Conservation (phyloP, 2,329 filamentous ascomycete genomes). For the Nothomitra cinnamomea region DNA sequence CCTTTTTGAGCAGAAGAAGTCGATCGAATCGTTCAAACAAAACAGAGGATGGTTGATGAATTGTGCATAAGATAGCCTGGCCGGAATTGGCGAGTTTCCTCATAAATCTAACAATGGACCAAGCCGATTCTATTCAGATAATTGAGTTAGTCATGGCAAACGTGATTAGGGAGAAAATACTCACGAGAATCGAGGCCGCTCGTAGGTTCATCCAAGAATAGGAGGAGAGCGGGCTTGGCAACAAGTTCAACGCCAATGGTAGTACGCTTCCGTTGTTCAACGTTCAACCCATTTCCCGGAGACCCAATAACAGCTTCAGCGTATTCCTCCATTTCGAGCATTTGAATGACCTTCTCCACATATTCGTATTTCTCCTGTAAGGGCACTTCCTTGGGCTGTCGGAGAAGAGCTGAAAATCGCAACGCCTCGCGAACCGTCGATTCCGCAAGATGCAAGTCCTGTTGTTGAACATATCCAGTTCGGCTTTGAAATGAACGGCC, state of each 20-base stretch:
- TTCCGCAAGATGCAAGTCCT: constrained; percentile 49
- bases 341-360: constrained; percentile 47
- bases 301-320: constrained; percentile 47
- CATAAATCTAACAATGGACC: constrained; percentile 46
- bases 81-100: constrained; percentile 48
- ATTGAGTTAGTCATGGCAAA: no score
- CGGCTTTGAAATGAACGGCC: constrained; percentile 33
- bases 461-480: constrained; percentile 42
- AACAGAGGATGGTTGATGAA: constrained; percentile 52
- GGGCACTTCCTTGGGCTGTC: constrained; percentile 40
- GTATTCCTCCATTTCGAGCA: constrained; percentile 51
- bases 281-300: constrained; percentile 40
- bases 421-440: constrained; percentile 50
- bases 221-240: constrained; percentile 37
- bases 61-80: constrained; percentile 51
- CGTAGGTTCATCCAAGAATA: constrained; percentile 47
- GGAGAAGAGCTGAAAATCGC: constrained; percentile 46
- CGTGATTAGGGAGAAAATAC: no score
- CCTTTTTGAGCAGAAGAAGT: constrained; percentile 45
- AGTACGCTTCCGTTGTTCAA: constrained; percentile 39
- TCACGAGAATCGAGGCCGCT: constrained; percentile 49
- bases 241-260: constrained; percentile 41
- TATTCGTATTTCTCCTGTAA: constrained; percentile 48
- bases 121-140: constrained; percentile 28
- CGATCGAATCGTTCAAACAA: constrained; percentile 51